phyloP scores from a whole-genome alignment of 768 basidiomycete genomes.

The Amyloporia xantha region DNA sequence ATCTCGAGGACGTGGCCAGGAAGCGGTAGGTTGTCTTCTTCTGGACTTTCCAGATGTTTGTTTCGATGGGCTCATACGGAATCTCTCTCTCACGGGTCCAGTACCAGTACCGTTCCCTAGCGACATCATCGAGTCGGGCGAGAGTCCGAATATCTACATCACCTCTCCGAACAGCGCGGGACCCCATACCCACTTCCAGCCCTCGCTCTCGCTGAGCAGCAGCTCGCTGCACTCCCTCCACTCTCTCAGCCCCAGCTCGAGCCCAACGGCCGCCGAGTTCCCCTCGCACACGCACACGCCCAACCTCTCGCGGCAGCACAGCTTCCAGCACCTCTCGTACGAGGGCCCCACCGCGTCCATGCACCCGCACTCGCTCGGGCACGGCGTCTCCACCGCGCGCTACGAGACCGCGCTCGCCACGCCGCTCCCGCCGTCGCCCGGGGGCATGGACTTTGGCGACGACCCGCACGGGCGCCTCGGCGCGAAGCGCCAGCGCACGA shows the following conservation, averaged over 20 bases:
- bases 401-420: constrained; percentile 23
- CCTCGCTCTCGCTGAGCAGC: constrained; percentile 33
- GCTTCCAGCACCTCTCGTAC: constrained; percentile 49
- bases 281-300: constrained; percentile 32
- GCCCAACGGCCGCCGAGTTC: constrained; percentile 46
- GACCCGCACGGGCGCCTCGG: constrained; percentile 20
- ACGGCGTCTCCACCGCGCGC: constrained; percentile 18
- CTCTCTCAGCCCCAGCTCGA: constrained; percentile 42
- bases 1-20: constrained; percentile 52
- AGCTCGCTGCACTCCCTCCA: constrained; percentile 39
- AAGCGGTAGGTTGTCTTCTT: constrained; percentile 33
- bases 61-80: background rate
- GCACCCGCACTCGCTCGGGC: constrained; percentile 10
- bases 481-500: constrained; percentile 49
- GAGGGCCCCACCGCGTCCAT: constrained; percentile 8
- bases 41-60: background rate
- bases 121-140: constrained; percentile 46
- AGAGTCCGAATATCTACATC: constrained; percentile 64
- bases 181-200: constrained; percentile 30
- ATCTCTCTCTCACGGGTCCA: constrained; percentile 9
- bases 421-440: constrained; percentile 28
- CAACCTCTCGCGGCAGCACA: constrained; percentile 51
- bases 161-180: constrained; percentile 53
- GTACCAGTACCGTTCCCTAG: constrained; percentile 31
- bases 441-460: constrained; percentile 26